Percentiles rank a stretch among this genome's conserved stretches.
These are phyloP conservation scores for Candida loeiensis DNA, from an alignment of 805 yeast genomes.

Conservation along the genomic window DNA sequence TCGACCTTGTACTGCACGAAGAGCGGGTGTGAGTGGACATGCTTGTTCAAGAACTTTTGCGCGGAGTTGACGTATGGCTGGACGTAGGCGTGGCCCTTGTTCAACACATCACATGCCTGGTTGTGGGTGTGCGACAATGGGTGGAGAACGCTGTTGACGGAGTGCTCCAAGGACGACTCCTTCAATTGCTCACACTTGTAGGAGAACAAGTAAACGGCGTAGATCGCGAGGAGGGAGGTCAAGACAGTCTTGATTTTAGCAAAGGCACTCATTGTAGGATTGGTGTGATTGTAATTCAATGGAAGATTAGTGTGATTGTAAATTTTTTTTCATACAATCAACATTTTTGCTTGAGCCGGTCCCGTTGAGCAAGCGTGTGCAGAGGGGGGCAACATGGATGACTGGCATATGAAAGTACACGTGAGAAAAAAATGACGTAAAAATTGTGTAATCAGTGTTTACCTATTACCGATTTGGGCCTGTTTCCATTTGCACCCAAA, in stretches of 20 bases:
- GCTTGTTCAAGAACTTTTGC: conserved; percentile 30
- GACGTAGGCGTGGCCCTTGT: conserved; percentile 24
- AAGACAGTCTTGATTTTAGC: conserved; percentile 20
- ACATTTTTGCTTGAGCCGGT: not conserved
- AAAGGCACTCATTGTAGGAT: conserved; percentile 12
- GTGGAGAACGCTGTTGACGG: conserved; percentile 30
- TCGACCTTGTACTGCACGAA: conserved; percentile 31
- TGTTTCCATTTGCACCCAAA: conserved; percentile 4
- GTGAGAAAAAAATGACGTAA: not conserved
- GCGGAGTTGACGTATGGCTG: conserved; percentile 30
- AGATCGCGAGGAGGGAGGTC: conserved; percentile 26
- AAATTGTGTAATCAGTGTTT: not conserved
- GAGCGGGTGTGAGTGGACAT: conserved; percentile 35
- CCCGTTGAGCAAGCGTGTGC: conserved; percentile 1
- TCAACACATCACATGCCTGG: conserved; percentile 31
- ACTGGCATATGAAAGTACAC: conserved; percentile 6
- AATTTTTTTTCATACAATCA: conserved; percentile 1
- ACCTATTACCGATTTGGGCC: conserved; percentile 1
- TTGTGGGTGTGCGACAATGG: conserved; percentile 38
- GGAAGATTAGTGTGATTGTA: not conserved
- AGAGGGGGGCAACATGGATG: not conserved
- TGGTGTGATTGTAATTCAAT: not conserved
- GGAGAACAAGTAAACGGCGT: conserved; percentile 34
- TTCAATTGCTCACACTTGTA: conserved; percentile 37
- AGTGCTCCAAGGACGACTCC: conserved; percentile 28